These are phyloP conservation scores for Quillaja saponaria DNA, from an alignment of 306 rosid species.

Conservation along the genomic window DNA sequence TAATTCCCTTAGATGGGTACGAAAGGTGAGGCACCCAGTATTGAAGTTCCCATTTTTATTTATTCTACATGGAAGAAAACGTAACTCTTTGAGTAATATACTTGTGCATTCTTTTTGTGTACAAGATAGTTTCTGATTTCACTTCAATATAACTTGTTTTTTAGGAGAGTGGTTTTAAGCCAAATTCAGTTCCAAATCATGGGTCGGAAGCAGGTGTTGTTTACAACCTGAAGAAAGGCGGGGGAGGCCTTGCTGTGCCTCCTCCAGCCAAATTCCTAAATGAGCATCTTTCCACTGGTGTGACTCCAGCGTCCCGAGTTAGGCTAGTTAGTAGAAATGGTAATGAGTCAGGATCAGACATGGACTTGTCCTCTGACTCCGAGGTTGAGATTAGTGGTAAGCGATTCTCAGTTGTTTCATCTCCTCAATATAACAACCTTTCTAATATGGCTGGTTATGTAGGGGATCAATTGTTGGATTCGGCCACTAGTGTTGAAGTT, in stretches of 20 bases:
- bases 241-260: slow-evolving; percentile 6
- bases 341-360: slow-evolving; percentile 23
- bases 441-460: not conserved
- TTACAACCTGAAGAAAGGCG: no score
- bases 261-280: slow-evolving; percentile 10
- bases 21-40: slow-evolving; percentile 21
- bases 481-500: slow-evolving; percentile 24
- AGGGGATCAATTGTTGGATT: slow-evolving; percentile 9
- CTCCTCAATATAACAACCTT: slow-evolving; percentile 12
- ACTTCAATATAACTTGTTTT: not conserved
- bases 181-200: not conserved
- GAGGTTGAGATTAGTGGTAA: slow-evolving; percentile 9
- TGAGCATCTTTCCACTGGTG: slow-evolving; percentile 12
- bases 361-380: slow-evolving; percentile 20
- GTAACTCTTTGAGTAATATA: not conserved
- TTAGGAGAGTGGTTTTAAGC: slow-evolving; percentile 1
- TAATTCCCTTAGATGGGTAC: slow-evolving; percentile 23
- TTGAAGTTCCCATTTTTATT: no score
- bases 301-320: not conserved
- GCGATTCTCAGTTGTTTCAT: slow-evolving; percentile 10
- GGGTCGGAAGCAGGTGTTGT: not conserved
- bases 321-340: not conserved
- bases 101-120: not conserved
- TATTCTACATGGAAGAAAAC: no score
- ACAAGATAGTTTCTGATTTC: not conserved